Base-by-base conservation (phyloP, 2,329 filamentous ascomycete species). In the Penicillium palitans region DNA sequence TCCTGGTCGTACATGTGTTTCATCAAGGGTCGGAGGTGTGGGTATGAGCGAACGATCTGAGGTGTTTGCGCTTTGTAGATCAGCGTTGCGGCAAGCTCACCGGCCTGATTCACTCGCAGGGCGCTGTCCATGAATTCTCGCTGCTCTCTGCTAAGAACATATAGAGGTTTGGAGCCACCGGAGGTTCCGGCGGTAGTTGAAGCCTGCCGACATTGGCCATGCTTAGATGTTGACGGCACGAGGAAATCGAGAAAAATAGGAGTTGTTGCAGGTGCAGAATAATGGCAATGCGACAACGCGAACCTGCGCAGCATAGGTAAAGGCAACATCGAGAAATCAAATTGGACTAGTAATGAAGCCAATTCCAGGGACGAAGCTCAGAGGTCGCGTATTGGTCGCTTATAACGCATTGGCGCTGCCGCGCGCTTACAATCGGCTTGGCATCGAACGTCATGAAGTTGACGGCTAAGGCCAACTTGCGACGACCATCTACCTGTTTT, bases 1-100 rank as follows among this genome's bases (percentile, higher is more conserved):
- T 99, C 95, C 75, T 99, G 95, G 69, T 95, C 91, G 80, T 96
- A 93, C 95, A 99, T 99, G 82, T 98, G 95, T 68, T 88, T 86
- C 91, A 99, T 96, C 33, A 98, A 79, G 0, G 91, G 89, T 7
- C 91, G 88, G 19, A 99, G 87, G 72, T 96, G 90, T 1, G 95
- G 93, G 73, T 97, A 88, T 5, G 88, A 85, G 64, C 85, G 84
- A 57, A 91, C 82, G 52, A 98, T 79, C n/a, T 88, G 85, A 0
- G 93, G 91, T 0, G 87, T 93, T 76, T 99, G 95, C 2, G 91
- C 88, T 1, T 86, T 87, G 80, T 98, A 99, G 75, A 99, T 99
- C 56, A 96, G 85, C 27, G 91, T 93, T 31, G 95, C 95, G 55
- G 95, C 95, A n/a, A 99, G 86, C 78, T 99, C 95, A 72, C 95